Evolutionary conservation across 768 basidiomycete species (phyloP), one percentile per base, ranked within the genome.

Genomic region (Phylloporus sp.): DNA sequence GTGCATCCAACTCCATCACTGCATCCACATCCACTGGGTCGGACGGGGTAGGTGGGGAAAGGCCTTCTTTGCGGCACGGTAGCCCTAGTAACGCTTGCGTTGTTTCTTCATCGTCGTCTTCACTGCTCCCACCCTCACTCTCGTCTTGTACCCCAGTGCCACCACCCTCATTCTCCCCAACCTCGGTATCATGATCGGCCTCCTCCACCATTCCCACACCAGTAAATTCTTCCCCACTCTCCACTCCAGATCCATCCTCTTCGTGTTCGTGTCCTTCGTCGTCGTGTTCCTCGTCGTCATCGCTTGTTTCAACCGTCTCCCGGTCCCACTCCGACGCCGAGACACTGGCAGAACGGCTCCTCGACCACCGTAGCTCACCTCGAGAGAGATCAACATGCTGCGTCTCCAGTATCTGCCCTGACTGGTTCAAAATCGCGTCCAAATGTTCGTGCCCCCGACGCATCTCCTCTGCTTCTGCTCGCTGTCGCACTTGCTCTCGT

Each of bases 381-480:
- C 77, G 75, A 1, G 73, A 72, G 40, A 93, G 70, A 59, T 89
- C 88, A 1, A 79, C 76, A 41, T 88, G 84, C 61, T 95, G 95
- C 2, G 90, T 87, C 61, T 88, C 86, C 53, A 97, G 72, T 50
- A 95, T 82, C 43, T 87, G 84, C 0, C 89, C 89, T 31, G 91
- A 95, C 61, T 95, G 88, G 68, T 92, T 82, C 41, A 97, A 74
- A 56, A 97, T 91, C 5, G 87, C 90, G 66, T 95, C 89, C 20
- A 97, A 77, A 69, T 97, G 94, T 56, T 86, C 83, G 54, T 86
- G 86, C 0, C 94, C 91, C 6, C 84, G 76, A 28, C 81, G 77
- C 56, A 83, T 77, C 66, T 94, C 88, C 68, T 97, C 93, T 16
- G 76, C 85, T 62, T 89, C 88, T 12, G 75, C 72, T 46, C 74